Base-by-base conservation (phyloP, 495 filamentous ascomycete genomes). In the Glonium stellatum region DNA sequence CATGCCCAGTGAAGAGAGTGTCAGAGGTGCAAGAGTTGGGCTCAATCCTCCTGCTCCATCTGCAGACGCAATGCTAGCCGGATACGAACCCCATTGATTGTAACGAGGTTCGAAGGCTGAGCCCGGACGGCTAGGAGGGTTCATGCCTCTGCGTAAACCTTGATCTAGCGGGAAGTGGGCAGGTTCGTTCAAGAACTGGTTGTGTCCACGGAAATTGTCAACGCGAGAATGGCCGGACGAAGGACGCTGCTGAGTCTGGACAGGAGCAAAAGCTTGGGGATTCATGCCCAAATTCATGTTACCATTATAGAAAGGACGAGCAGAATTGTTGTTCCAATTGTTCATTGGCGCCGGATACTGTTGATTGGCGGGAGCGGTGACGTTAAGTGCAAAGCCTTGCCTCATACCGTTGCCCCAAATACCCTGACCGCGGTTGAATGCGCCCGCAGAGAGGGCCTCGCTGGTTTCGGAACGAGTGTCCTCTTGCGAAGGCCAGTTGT, bases 381-480 rank as follows among this genome's bases (percentile, higher is more conserved):
- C 54, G 49, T 56, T 67, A 18, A 55, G 39, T 35, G 48, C 62
- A 51, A 73, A 70, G 36, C 59, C 51, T 23, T 22, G 70, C 64
- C 55, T 74, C 15, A 66, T 61, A 25, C 72, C 67, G 27, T 74
- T 69, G 21, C 72, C 76, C 88, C 87, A 92, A 63, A 86, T 82
- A 49, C 78, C 84, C 51, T 83, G 80, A 62, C 79, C 64, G 61
- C 81, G 80, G 69, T 78, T 84, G 69, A 82, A 84, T 4, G 77
- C 81, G 44, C 75, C 80, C 51, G 79, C 72, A 57, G 84, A 85
- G 62, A 83, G 64, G 37, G 79, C 71, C 67, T 89, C 88, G 44
- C 82, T 80, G 55, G 82, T 83, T 46, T 83, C 78, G 41, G 85
- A 87, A 37, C 80, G 82, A 55, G 79, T 73, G 67, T 92, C 88